These are phyloP conservation scores for Eragrostis curvula DNA, from an alignment of 176 grass and related monocot species.

Conservation along the genomic window DNA sequence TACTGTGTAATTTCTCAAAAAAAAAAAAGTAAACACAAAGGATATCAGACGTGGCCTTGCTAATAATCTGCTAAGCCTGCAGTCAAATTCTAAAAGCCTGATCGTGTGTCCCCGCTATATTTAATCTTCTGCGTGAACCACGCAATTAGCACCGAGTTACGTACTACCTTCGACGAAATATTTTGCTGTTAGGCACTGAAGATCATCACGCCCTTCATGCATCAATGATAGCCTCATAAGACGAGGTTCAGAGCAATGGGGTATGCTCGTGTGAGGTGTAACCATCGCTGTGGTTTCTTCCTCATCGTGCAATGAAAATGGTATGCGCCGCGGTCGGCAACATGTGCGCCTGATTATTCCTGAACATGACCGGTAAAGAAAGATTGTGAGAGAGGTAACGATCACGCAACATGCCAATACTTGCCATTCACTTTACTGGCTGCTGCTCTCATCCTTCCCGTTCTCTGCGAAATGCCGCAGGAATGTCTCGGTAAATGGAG, in stretches of 20 bases:
- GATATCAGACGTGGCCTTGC: too few species aligned
- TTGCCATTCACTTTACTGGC: neutral
- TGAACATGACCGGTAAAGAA: neutral
- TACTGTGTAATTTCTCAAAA: too few species aligned
- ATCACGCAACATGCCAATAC: conserved; percentile 12
- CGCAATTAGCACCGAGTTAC: neutral
- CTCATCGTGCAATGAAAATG: neutral
- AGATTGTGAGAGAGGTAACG: neutral
- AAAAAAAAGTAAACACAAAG: too few species aligned
- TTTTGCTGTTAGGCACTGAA: neutral
- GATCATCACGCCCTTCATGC: neutral
- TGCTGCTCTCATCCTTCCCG: neutral
- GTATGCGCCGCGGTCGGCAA: neutral
- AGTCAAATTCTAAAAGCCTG: too few species aligned
- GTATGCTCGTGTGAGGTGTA: neutral
- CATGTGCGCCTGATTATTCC: neutral
- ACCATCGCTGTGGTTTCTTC: neutral
- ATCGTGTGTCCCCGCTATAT: neutral
- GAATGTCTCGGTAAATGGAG: conserved; percentile 10
- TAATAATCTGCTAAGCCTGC: too few species aligned
- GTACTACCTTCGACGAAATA: neutral
- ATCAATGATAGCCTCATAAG: neutral
- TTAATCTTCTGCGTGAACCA: neutral
- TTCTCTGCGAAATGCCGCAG: neutral
- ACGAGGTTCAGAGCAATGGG: neutral